Conservation (phyloP, 495 filamentous ascomycete genomes). For the Penicillium simplicissimum region DNA sequence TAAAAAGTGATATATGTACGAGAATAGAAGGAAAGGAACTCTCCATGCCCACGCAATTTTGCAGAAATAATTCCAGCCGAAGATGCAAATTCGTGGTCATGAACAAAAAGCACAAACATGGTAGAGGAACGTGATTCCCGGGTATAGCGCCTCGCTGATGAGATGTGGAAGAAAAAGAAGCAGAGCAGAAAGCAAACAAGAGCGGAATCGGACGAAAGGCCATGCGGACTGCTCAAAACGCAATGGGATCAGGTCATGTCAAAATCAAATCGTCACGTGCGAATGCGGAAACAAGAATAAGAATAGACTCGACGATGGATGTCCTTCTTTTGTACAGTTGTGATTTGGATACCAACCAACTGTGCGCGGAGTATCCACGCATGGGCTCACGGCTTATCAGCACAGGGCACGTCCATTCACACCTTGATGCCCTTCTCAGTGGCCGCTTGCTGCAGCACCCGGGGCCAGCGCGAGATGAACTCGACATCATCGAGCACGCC, state of each 20-base stretch:
- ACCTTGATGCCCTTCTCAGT: slow-evolving; percentile 27
- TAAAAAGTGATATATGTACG: background rate
- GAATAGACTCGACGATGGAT: background rate
- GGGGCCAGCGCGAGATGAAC: slow-evolving; percentile 49
- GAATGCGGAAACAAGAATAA: background rate
- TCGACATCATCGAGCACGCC: slow-evolving; percentile 49
- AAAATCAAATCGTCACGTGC: slow-evolving; percentile 5
- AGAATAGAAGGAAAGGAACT: background rate
- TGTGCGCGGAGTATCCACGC: background rate
- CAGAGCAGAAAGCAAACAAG: slow-evolving; percentile 3
- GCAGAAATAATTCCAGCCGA: background rate
- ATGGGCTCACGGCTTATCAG: background rate
- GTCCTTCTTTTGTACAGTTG: background rate
- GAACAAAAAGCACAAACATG: background rate
- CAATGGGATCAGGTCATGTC: background rate
- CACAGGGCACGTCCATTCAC: background rate
- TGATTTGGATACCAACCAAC: background rate
- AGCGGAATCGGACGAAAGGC: background rate
- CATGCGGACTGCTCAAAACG: slow-evolving; percentile 11
- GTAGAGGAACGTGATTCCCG: slow-evolving; percentile 19
- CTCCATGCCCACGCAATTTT: background rate
- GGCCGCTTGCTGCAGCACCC: slow-evolving; percentile 42
- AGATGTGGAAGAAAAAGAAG: slow-evolving; percentile 14
- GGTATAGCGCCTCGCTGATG: slow-evolving; percentile 45
- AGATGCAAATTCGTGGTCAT: background rate